A percentile compares a stretch with the other conserved stretches of the same genome.
Conservation (phyloP, 345 rosid genomes). For the Euphorbia lathyris region DNA sequence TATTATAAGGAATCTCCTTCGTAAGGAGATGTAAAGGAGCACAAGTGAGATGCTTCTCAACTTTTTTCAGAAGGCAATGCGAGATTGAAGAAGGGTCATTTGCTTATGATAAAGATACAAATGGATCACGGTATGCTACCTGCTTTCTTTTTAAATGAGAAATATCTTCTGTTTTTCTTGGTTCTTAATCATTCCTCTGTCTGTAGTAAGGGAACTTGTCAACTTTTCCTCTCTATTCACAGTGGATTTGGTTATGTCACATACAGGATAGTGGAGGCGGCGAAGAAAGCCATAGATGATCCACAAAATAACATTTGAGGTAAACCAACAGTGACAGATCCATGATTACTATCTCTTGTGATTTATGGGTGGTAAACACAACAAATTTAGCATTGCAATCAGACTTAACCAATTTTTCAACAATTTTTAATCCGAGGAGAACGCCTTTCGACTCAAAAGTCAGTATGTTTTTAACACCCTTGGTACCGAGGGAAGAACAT, state of each 20-base stretch:
- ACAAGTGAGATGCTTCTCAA: constrained; percentile 54
- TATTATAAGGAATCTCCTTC: no score
- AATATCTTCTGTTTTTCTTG: neutral
- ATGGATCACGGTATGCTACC: constrained; percentile 48
- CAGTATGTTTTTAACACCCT: no score
- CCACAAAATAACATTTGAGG: constrained; percentile 59
- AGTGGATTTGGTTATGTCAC: constrained; percentile 74
- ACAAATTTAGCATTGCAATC: no score
- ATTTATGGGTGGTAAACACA: no score
- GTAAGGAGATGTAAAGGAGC: no score
- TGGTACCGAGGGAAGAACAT: no score
- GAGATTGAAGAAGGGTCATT: constrained; percentile 71
- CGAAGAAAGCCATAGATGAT: constrained; percentile 60
- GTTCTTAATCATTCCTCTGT: neutral
- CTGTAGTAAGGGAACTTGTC: constrained; percentile 2
- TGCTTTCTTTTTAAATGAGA: constrained; percentile 2
- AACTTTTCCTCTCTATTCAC: constrained; percentile 20
- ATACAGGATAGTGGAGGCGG: constrained; percentile 54
- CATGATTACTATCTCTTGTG: no score
- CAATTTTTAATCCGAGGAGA: no score
- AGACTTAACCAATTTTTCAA: no score
- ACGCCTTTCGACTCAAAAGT: no score
- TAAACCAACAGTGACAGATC: no score
- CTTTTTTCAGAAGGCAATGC: constrained; percentile 48
- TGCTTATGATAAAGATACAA: constrained; percentile 65